These are phyloP conservation scores for Gracilaria gracilis DNA, from an alignment of 23 red algal genomes.

Conservation along the genomic window DNA sequence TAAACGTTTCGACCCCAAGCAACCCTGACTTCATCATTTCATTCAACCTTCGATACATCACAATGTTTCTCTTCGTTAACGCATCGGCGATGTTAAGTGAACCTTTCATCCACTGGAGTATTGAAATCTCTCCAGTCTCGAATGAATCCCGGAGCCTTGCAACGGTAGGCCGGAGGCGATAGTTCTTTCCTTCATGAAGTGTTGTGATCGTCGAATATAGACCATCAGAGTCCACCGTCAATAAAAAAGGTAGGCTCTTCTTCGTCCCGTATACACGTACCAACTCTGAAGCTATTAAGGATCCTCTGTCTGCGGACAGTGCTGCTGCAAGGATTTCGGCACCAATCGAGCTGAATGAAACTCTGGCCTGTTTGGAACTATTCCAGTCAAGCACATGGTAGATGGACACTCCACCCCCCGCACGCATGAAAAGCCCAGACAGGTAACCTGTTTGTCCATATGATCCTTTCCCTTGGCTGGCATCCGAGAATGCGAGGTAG, in stretches of 20 bases:
- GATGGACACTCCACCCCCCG: constrained; percentile 8
- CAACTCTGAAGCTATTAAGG: constrained; percentile 18
- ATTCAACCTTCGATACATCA: constrained; percentile 44
- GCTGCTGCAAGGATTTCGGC: constrained; percentile 47
- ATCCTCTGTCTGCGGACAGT: constrained; percentile 26
- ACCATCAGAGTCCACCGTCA: constrained; percentile 35
- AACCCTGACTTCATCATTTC: constrained; percentile 4
- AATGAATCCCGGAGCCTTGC: constrained; percentile 35
- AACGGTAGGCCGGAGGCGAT: constrained; percentile 32
- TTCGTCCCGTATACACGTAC: constrained; percentile 44
- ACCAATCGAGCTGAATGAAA: constrained; percentile 41
- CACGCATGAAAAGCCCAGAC: constrained; percentile 48
- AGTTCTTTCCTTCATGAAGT: constrained; percentile 53
- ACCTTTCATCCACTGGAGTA: constrained; percentile 21
- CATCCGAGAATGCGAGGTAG: constrained; percentile 60
- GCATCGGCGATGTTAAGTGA: constrained; percentile 27
- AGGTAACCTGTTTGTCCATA: constrained; percentile 67
- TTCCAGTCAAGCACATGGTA: constrained; percentile 54
- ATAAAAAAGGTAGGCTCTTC: constrained; percentile 3
- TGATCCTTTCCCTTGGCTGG: constrained; percentile 43
- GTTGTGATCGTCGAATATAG: constrained; percentile 40
- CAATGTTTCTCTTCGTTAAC: constrained; percentile 43
- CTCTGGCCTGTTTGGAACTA: constrained; percentile 46
- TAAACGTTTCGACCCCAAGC: neutral
- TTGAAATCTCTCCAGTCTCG: constrained; percentile 22